A percentile compares a stretch with the other conserved stretches of the same genome.
phyloP scores from a whole-genome alignment of 495 filamentous ascomycete species.

The Podospora pseudoanserina region DNA sequence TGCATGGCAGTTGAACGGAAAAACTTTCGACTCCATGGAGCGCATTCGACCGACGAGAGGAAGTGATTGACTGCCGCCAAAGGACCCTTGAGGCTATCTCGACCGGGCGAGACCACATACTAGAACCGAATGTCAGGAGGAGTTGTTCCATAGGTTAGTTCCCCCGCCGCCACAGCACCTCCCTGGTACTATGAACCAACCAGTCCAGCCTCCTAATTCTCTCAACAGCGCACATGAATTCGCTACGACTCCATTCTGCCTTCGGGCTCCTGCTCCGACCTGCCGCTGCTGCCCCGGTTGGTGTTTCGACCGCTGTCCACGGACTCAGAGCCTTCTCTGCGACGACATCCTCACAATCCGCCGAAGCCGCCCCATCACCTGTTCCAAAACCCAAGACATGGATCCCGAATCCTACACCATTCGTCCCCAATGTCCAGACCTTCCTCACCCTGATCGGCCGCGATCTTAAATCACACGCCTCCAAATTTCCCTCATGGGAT shows the following conservation, averaged over 20 bases:
- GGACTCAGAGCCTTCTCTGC: conserved; percentile 26
- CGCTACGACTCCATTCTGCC: conserved; percentile 28
- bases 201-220: not conserved
- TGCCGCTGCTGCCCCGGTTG: conserved; percentile 18
- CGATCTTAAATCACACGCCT: conserved; percentile 68
- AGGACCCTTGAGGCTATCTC: not conserved
- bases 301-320: conserved; percentile 15
- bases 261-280: conserved; percentile 34
- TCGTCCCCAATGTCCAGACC: conserved; percentile 79
- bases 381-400: conserved; percentile 24
- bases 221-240: conserved; percentile 29
- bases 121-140: not conserved
- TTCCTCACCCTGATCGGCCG: conserved; percentile 94
- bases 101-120: not conserved
- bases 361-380: conserved; percentile 37
- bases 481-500: conserved; percentile 86
- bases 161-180: not conserved
- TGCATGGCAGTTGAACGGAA: conserved; percentile 9
- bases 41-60: not conserved
- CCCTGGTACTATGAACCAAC: not conserved
- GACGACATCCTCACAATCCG: conserved; percentile 25
- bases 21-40: conserved; percentile 25
- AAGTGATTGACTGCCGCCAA: conserved; percentile 2
- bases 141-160: conserved; percentile 1
- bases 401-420: conserved; percentile 70